Percentiles rank a stretch among this genome's conserved stretches.
Conservation (phyloP, 768 basidiomycete species). For the Podaxis sp. region DNA sequence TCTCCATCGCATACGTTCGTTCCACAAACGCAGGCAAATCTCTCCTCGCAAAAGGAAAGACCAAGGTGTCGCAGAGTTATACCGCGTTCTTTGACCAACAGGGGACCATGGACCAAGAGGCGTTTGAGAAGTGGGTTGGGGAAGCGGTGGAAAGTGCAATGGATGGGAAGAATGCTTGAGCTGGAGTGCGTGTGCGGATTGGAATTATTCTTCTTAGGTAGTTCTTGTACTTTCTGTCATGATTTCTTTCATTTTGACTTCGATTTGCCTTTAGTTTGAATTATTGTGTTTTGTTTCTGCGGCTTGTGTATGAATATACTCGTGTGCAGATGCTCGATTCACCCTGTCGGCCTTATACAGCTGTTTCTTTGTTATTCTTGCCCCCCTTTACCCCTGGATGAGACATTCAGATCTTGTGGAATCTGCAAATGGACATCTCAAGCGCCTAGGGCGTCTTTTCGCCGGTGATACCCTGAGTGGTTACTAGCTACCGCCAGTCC, state of each 20-base stretch:
- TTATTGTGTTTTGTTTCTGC: background rate
- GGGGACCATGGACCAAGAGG: constrained; percentile 75
- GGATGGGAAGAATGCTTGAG: constrained; percentile 59
- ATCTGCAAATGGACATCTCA: background rate
- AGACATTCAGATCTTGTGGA: too few relatives aligned
- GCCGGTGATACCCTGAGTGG: background rate
- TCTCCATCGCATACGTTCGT: constrained; percentile 70
- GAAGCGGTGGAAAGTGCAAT: constrained; percentile 70
- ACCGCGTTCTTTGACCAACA: constrained; percentile 79
- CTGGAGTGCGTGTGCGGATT: background rate
- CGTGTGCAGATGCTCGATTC: background rate
- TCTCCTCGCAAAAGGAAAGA: constrained; percentile 69
- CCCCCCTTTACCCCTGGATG: too few relatives aligned
- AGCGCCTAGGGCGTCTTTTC: background rate
- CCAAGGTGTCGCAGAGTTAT: constrained; percentile 56
- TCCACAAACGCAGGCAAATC: constrained; percentile 87
- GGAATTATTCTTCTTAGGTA: background rate
- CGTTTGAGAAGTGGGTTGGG: constrained; percentile 79
- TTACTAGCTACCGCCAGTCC: background rate
- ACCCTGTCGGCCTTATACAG: background rate
- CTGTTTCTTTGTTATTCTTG: too few relatives aligned
- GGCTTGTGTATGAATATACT: constrained; percentile 10
- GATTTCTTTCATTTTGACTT: background rate
- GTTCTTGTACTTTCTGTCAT: background rate
- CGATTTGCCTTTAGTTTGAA: background rate